Base-by-base conservation (phyloP, 768 basidiomycete genomes). In the Suillus discolor region DNA sequence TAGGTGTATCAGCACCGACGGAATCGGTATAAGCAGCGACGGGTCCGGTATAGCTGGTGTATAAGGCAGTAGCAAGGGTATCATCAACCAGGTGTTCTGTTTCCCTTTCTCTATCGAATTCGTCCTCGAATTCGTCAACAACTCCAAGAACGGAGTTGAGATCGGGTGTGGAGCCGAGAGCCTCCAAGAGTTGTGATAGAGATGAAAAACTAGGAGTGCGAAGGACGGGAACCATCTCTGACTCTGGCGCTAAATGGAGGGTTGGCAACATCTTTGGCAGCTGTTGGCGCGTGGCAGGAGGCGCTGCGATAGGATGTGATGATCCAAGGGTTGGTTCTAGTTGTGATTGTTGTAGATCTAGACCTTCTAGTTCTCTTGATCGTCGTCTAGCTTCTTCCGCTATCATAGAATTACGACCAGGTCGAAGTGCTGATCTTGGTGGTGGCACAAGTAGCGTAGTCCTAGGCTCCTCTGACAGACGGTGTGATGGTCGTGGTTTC, bases 181-280 rank as follows among this genome's bases (percentile, higher is more conserved):
- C 73, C 42, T 72, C 76, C 3, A 78, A 71, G 20, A 78, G 65
- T 61, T 66, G 72, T 44, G 77, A 70, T 42, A 78, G 69, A 31
- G 77, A 77, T 9, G 74, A 75, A 28, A 78, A 70, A 25, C 75
- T 78, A 57, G 67, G 77, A 66, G 72, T 71, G 6, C 71, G 75
- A 51, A 77, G 70, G 36, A 74, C 65, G 23, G 74, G 74, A 69
- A 77, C 77, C 20, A 62, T 55, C 57, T 63, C 39, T 39, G n/a
- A 69, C 69, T 54, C 70, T 70, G 7, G 73, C 59, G 20, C 44
- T 62, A 25, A 60, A 16, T 54, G 65, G 25, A 42, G 62, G 39
- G 53, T 34, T 47, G 57, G 64, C 49, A 61, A 67, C 65, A 62
- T 42, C 38, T 36, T 65, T 61, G 54, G 41, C 47, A 47, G 47